Conservation (phyloP, 345 rosid genomes). For the Populus ilicifolia region DNA sequence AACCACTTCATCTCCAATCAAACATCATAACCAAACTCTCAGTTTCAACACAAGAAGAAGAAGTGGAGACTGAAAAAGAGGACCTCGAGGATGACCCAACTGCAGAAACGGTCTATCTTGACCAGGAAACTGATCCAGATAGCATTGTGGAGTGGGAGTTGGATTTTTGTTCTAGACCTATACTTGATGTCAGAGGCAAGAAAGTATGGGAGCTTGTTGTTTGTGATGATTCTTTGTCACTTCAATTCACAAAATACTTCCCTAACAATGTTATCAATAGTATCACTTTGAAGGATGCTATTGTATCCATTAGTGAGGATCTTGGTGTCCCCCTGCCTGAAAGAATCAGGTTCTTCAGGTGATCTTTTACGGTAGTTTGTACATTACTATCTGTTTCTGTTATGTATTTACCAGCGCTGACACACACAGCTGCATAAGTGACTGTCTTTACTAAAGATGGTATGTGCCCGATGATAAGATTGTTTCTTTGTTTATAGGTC, state of each 20-base stretch:
- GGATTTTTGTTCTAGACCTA: slow-evolving; percentile 94
- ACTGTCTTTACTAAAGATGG: background rate
- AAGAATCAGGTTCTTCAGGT: slow-evolving; percentile 88
- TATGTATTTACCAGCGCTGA: background rate
- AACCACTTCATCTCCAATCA: slow-evolving; percentile 33
- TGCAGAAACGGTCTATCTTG: slow-evolving; percentile 69
- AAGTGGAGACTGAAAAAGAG: slow-evolving; percentile 19
- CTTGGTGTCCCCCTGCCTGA: slow-evolving; percentile 73
- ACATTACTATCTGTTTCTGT: background rate
- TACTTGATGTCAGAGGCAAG: slow-evolving; percentile 82
- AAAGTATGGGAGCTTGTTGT: slow-evolving; percentile 94
- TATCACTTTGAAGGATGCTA: slow-evolving; percentile 74
- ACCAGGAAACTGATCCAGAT: slow-evolving; percentile 65
- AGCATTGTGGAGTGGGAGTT: slow-evolving; percentile 83
- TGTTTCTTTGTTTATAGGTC: slow-evolving; percentile 46
- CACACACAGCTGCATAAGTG: background rate
- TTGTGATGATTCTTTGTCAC: slow-evolving; percentile 79
- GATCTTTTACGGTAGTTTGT: background rate
- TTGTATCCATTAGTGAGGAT: slow-evolving; percentile 55
- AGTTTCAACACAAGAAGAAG: slow-evolving; percentile 52
- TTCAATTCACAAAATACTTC: slow-evolving; percentile 81
- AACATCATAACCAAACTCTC: slow-evolving; percentile 43
- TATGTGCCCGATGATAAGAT: background rate
- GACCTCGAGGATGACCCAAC: slow-evolving; percentile 60
- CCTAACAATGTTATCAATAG: slow-evolving; percentile 92